Conservation (phyloP, 2,329 filamentous ascomycete species). For the Alternaria sp. region DNA sequence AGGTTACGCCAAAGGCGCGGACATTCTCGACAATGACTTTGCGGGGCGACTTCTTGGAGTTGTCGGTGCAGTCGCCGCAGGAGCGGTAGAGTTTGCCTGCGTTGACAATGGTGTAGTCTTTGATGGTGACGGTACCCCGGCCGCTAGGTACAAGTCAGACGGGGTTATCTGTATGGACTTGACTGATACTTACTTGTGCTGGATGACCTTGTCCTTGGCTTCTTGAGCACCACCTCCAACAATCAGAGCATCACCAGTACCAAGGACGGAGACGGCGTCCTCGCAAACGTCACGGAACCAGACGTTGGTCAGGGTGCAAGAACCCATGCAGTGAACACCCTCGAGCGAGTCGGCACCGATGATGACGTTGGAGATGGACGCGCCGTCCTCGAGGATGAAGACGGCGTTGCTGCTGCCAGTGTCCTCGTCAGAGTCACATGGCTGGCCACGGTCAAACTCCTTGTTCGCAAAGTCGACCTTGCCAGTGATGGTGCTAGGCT, state of each 20-base stretch:
- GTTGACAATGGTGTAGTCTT: slow-evolving; percentile 53
- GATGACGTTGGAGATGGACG: slow-evolving; percentile 62
- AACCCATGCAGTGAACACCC: slow-evolving; percentile 61
- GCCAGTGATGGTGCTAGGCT: slow-evolving; percentile 34
- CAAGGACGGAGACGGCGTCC: slow-evolving; percentile 41
- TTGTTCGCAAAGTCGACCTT: slow-evolving; percentile 30
- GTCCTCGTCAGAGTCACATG: slow-evolving; percentile 34
- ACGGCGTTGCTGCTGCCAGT: slow-evolving; percentile 53
- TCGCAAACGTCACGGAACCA: slow-evolving; percentile 47
- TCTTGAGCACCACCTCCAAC: slow-evolving; percentile 47
- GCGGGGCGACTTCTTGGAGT: slow-evolving; percentile 53
- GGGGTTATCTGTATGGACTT: neutral
- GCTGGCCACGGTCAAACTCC: slow-evolving; percentile 34
- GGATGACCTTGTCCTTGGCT: slow-evolving; percentile 49
- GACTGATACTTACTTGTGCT: slow-evolving; percentile 46
- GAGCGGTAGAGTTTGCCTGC: slow-evolving; percentile 62
- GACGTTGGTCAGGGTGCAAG: slow-evolving; percentile 54
- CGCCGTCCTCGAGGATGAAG: slow-evolving; percentile 61
- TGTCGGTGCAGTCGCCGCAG: slow-evolving; percentile 58
- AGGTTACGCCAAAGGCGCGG: slow-evolving; percentile 51
- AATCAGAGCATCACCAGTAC: slow-evolving; percentile 42
- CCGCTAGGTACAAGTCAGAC: neutral
- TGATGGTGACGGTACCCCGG: slow-evolving; percentile 14
- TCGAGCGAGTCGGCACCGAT: slow-evolving; percentile 61
- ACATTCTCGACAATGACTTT: slow-evolving; percentile 55